Evolutionary conservation across 176 grass and related monocot genomes (phyloP).

Genomic region (Tillandsia fasciculata): DNA sequence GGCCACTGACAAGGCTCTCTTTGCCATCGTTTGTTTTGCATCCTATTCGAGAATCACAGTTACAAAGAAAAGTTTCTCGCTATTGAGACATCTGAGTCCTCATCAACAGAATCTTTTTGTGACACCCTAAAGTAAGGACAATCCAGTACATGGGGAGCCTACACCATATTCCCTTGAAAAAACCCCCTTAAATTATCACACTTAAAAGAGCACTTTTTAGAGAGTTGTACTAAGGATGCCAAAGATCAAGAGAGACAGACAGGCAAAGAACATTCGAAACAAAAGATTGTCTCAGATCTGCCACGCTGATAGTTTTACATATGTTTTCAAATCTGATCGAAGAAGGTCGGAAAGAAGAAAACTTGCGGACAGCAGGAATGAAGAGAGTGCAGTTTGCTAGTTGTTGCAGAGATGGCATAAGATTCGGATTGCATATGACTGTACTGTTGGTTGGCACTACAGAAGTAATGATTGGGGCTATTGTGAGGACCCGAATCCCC

Average conservation of each 20-base stretch:
- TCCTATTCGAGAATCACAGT: too few relatives aligned
- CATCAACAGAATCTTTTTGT: too few relatives aligned
- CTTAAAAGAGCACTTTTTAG: neutral
- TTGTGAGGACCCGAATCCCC: too few relatives aligned
- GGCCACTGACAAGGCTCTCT: too few relatives aligned
- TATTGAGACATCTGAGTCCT: too few relatives aligned
- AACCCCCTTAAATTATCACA: too few relatives aligned
- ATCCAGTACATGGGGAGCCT: too few relatives aligned
- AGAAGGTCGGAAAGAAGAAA: neutral
- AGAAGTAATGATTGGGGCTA: neutral
- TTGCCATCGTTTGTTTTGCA: too few relatives aligned
- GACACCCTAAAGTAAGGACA: too few relatives aligned
- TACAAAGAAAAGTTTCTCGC: too few relatives aligned
- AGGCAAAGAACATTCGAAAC: neutral
- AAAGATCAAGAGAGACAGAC: neutral
- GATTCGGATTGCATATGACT: neutral
- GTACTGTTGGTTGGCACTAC: neutral
- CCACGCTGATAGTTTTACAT: neutral
- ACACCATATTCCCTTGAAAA: too few relatives aligned
- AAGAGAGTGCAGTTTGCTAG: neutral
- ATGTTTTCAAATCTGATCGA: neutral
- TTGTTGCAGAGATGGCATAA: neutral
- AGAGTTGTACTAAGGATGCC: neutral
- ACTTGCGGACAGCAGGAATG: neutral
- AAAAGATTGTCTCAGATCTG: neutral